Evolutionary conservation across 140 eudicot genomes (phyloP), one percentile per base, ranked within the genome.

Genomic region (Senecio squalidus): DNA sequence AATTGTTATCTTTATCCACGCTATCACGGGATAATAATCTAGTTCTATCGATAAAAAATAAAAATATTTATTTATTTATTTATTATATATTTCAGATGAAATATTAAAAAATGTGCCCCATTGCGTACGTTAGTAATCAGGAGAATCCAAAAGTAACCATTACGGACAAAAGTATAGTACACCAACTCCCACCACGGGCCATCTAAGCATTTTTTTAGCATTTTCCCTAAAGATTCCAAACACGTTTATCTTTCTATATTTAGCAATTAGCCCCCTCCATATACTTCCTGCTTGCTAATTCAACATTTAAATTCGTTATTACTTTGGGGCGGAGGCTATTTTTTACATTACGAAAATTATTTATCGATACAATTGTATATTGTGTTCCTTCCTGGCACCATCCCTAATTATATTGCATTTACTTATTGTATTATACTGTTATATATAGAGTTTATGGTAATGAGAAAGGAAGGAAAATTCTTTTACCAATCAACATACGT

Each of bases 41-140:
- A n/a, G n/a, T n/a, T n/a, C n/a, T n/a, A n/a, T n/a, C n/a, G n/a
- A n/a, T n/a, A n/a, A n/a, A n/a, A n/a, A n/a, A n/a, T n/a, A n/a
- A n/a, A n/a, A n/a, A n/a, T n/a, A n/a, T n/a, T n/a, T n/a, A n/a
- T n/a, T n/a, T n/a, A n/a, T n/a, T n/a, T n/a, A n/a, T n/a, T n/a
- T n/a, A n/a, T n/a, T n/a, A n/a, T 34, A 47, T 18, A 22, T 27
- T 15, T 6, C 15, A 55, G 9, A 22, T 9, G 9, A 47, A 47
- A 22, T 27, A 17, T 6, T 23, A 55, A 15, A 22, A n/a, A 34
- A n/a, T 15, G 59, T 59, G 54, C 9, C 68, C 54, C 36, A 38
- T 22, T 20, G 62, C 62, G 75, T 69, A 69, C 68, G 68, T 50
- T 69, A 59, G 67, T 68, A 59, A 50, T 62, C 34, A 50, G 25